These are phyloP conservation scores for Fusarium torreyae DNA, from an alignment of 2,329 filamentous ascomycete genomes.

Conservation along the genomic window DNA sequence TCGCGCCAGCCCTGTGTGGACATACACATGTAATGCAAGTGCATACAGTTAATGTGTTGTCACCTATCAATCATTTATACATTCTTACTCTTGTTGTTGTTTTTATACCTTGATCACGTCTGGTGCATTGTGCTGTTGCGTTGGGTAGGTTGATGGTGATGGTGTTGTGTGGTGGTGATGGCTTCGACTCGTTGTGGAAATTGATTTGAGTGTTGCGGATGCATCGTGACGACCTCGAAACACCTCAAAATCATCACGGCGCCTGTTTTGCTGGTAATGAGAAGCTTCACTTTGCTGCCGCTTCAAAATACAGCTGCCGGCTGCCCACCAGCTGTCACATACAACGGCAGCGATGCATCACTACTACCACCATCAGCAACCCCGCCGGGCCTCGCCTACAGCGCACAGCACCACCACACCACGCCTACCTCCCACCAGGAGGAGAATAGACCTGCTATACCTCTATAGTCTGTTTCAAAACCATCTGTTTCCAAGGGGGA, in stretches of 20 bases:
- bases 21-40: constrained; percentile 15
- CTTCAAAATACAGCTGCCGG: neutral
- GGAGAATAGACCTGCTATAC: constrained; percentile 2
- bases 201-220: neutral
- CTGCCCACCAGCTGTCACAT: constrained; percentile 9
- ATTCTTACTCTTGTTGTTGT: neutral
- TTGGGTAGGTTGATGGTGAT: constrained; percentile 7
- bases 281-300: constrained; percentile 24
- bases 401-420: neutral
- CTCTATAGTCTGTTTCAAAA: constrained; percentile 26
- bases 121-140: neutral
- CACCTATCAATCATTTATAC: neutral
- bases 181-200: constrained; percentile 8
- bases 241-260: constrained; percentile 26
- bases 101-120: neutral
- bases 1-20: too few species aligned
- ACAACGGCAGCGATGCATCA: neutral
- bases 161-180: constrained; percentile 17
- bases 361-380: constrained; percentile 6
- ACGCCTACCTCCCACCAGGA: constrained; percentile 4
- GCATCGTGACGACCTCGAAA: constrained; percentile 22
- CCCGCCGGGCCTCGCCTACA: constrained; percentile 1
- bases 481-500: constrained; percentile 19
- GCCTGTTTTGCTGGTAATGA: neutral
- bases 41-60: neutral